These are phyloP conservation scores for Oxytropis ochrocephala DNA, from an alignment of 306 rosid genomes.

Conservation along the genomic window DNA sequence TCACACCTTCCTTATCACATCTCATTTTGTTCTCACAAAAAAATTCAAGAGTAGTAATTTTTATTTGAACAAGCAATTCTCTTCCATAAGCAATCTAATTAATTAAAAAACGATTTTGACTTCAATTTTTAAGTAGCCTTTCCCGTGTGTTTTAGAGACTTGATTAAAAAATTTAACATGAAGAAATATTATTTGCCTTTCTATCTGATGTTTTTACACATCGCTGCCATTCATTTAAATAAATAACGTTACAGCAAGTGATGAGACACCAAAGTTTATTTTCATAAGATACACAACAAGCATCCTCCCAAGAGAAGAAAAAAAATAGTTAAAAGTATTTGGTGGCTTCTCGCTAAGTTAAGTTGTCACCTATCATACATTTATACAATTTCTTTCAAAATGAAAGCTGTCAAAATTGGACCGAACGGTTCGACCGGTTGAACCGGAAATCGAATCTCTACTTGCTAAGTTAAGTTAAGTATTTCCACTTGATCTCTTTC, in stretches of 20 bases:
- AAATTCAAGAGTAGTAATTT: too few species aligned
- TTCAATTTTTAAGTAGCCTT: not conserved
- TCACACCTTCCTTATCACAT: too few species aligned
- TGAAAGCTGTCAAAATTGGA: too few species aligned
- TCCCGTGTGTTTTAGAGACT: not conserved
- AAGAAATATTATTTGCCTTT: not conserved
- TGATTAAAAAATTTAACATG: not conserved
- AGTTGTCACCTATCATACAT: not conserved
- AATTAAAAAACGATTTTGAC: not conserved
- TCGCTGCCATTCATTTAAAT: not conserved
- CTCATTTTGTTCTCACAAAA: too few species aligned
- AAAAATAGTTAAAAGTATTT: not conserved
- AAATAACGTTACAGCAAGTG: not conserved
- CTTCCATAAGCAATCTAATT: not conserved
- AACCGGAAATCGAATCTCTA: too few species aligned
- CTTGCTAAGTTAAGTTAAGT: too few species aligned
- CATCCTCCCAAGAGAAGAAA: not conserved
- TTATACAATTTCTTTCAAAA: not conserved
- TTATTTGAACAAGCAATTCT: not conserved
- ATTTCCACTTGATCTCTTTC: too few species aligned
- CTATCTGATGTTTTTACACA: not conserved
- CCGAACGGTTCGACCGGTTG: too few species aligned
- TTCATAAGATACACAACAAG: not conserved
- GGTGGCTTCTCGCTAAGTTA: slow-evolving; percentile 3
- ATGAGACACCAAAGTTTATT: not conserved